Conservation (phyloP, 768 basidiomycete species). For the Lactarius hatsudake region DNA sequence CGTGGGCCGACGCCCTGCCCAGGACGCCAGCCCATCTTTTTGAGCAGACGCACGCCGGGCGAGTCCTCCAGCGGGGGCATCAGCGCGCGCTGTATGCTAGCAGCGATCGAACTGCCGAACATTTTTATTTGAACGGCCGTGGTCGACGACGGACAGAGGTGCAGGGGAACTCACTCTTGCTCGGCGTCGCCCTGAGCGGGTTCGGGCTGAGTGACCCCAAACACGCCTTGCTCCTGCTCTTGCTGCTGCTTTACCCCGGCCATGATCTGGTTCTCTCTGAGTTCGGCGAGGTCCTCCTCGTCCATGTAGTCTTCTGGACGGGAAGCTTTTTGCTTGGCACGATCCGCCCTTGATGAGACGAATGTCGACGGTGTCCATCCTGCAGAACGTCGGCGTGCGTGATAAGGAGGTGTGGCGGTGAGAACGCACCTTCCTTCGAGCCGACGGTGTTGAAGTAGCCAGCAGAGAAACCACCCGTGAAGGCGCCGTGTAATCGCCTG, state of each 20-base stretch:
- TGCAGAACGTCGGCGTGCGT: conserved; percentile 35
- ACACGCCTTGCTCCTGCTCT: conserved; percentile 67
- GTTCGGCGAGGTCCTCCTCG: conserved; percentile 89
- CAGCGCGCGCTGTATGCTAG: conserved; percentile 61
- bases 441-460: conserved; percentile 97
- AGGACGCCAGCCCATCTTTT: conserved; percentile 93
- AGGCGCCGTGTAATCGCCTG: conserved; percentile 92
- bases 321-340: conserved; percentile 59
- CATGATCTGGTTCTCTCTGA: conserved; percentile 57
- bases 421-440: conserved; percentile 77
- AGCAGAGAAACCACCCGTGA: conserved; percentile 97
- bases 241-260: conserved; percentile 76
- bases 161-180: conserved; percentile 48
- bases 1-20: conserved; percentile 95
- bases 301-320: conserved; percentile 97
- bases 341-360: conserved; percentile 79
- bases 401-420: background rate
- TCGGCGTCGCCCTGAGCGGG: conserved; percentile 43
- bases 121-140: background rate
- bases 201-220: conserved; percentile 55
- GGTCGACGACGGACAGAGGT: background rate
- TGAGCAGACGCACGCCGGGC: conserved; percentile 78
- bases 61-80: conserved; percentile 76
- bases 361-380: conserved; percentile 96
- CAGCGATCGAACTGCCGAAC: conserved; percentile 54